A percentile compares a stretch with the other conserved stretches of the same genome.
phyloP scores from a whole-genome alignment of 768 basidiomycete genomes.

The Trametes maxima region DNA sequence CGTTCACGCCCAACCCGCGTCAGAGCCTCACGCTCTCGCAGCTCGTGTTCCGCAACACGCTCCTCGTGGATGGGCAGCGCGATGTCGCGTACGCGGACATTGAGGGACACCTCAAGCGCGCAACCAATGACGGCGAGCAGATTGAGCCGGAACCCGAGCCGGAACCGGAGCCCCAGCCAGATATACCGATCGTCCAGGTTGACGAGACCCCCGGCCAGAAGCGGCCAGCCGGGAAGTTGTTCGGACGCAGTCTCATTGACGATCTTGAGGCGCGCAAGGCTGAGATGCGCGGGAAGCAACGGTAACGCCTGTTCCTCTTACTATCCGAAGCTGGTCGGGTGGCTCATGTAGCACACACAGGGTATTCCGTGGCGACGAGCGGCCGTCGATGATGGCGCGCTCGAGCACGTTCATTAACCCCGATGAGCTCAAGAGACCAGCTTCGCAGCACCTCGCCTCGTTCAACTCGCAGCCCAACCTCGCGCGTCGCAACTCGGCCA shows the following conservation, averaged over 20 bases:
- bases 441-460: constrained; percentile 47
- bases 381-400: constrained; percentile 94
- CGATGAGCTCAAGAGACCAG: constrained; percentile 55
- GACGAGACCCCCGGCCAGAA: constrained; percentile 26
- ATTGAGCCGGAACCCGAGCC: constrained; percentile 40
- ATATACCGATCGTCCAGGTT: constrained; percentile 32
- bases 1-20: constrained; percentile 80
- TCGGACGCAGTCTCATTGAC: constrained; percentile 88
- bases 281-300: constrained; percentile 78
- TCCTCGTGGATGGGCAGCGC: constrained; percentile 68
- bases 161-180: constrained; percentile 33
- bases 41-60: constrained; percentile 81
- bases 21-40: constrained; percentile 75
- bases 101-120: constrained; percentile 64
- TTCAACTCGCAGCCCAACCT: constrained; percentile 46
- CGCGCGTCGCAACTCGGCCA: constrained; percentile 50
- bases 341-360: constrained; percentile 42
- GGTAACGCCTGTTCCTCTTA: constrained; percentile 49
- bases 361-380: constrained; percentile 84
- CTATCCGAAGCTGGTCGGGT: constrained; percentile 8
- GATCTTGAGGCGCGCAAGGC: constrained; percentile 83
- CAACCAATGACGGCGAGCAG: constrained; percentile 79
- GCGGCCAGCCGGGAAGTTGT: constrained; percentile 81
- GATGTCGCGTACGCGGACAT: constrained; percentile 65
- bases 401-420: constrained; percentile 78